phyloP scores from a whole-genome alignment of 1,284 basidiomycete genomes.

The Fomes fomentarius region DNA sequence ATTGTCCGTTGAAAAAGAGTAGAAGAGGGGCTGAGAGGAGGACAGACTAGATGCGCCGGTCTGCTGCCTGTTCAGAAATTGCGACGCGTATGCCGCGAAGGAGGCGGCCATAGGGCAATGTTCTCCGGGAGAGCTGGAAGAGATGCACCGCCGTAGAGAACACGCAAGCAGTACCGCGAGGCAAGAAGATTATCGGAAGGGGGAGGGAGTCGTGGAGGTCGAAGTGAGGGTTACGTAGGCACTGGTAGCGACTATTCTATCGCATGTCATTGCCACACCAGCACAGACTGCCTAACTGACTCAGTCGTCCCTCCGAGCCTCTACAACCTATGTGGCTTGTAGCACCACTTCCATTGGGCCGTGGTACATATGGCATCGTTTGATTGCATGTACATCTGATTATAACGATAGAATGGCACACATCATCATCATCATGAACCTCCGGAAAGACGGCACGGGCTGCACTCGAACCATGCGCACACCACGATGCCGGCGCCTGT shows the following conservation, averaged over 20 bases:
- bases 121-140: conserved; percentile 1
- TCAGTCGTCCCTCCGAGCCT: conserved; percentile 12
- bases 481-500: no score
- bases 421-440: no score
- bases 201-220: conserved; percentile 12
- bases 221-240: conserved; percentile 27
- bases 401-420: no score
- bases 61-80: conserved; percentile 60
- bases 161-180: conserved; percentile 1
- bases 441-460: no score
- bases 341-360: neutral
- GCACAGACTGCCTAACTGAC: conserved; percentile 24
- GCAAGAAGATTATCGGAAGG: conserved; percentile 3
- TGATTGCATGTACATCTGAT: neutral
- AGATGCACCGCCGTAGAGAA: conserved; percentile 12
- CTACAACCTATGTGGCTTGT: neutral
- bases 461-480: no score
- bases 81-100: conserved; percentile 70
- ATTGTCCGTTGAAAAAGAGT: conserved; percentile 77
- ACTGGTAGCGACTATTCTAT: conserved; percentile 15
- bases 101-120: conserved; percentile 50
- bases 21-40: conserved; percentile 80
- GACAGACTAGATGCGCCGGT: conserved; percentile 46
- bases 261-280: conserved; percentile 20
- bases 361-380: neutral